phyloP scores from a whole-genome alignment of 805 yeast species.

The Candida pseudofarinosa region DNA sequence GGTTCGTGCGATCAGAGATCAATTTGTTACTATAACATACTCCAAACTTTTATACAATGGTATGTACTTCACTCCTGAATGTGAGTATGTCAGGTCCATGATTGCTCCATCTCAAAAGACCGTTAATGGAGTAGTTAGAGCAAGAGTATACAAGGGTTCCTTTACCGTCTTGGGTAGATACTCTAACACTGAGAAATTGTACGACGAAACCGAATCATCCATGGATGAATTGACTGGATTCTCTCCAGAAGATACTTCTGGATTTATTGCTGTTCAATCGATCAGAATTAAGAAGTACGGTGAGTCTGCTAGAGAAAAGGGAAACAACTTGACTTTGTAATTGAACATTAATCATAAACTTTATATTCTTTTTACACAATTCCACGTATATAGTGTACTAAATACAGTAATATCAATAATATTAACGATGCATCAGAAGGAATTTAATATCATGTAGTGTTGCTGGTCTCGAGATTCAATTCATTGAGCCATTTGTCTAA shows the following conservation, averaged over 20 bases:
- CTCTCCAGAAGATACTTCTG: constrained; percentile 94
- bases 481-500: constrained; percentile 13
- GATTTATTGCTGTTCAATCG: constrained; percentile 97
- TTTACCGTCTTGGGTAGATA: constrained; percentile 86
- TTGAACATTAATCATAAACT: not conserved
- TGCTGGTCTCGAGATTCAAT: not conserved
- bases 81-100: constrained; percentile 92
- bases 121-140: constrained; percentile 95
- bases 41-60: constrained; percentile 93
- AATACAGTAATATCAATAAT: not conserved
- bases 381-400: not conserved
- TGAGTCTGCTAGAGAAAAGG: constrained; percentile 84
- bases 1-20: constrained; percentile 94
- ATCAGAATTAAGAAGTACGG: constrained; percentile 98
- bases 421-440: not conserved
- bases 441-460: too few species aligned
- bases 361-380: not conserved
- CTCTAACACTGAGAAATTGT: constrained; percentile 91
- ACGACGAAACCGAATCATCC: constrained; percentile 96
- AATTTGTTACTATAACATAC: constrained; percentile 89
- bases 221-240: constrained; percentile 99
- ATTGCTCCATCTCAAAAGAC: constrained; percentile 91
- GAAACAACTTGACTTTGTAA: constrained; percentile 48
- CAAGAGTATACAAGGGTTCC: constrained; percentile 88
- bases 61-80: constrained; percentile 96